phyloP scores from a whole-genome alignment of 2,329 filamentous ascomycete genomes.

The Epichloe sp. region DNA sequence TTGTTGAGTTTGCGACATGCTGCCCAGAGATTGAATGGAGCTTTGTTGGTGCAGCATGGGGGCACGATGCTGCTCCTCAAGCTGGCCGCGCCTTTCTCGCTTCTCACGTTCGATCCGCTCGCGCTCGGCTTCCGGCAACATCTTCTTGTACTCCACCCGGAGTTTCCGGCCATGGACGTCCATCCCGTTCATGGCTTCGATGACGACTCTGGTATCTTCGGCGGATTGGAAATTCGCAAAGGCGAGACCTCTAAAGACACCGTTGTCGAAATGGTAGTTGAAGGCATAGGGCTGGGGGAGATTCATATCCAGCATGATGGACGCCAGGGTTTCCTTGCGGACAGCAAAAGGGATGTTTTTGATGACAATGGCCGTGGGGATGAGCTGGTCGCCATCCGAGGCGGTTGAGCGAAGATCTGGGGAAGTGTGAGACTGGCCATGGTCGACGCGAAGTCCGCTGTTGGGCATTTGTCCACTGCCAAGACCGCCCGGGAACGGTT shows the following conservation, averaged over 20 bases:
- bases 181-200: constrained; percentile 88
- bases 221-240: constrained; percentile 98
- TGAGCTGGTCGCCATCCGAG: constrained; percentile 68
- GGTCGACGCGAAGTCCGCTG: constrained; percentile 30
- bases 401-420: constrained; percentile 29
- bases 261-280: constrained; percentile 99
- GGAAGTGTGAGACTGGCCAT: constrained; percentile 25
- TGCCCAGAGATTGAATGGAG: constrained; percentile 69
- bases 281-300: constrained; percentile 97
- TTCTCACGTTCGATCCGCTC: constrained; percentile 96
- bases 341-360: constrained; percentile 99
- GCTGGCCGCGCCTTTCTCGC: constrained; percentile 84
- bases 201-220: constrained; percentile 85
- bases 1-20: constrained; percentile 49
- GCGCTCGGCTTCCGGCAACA: constrained; percentile 87
- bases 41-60: constrained; percentile 68
- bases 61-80: constrained; percentile 89
- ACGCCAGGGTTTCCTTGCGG: constrained; percentile 88
- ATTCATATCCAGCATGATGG: constrained; percentile 87
- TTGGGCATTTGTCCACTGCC: constrained; percentile 25
- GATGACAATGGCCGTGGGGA: constrained; percentile 96
- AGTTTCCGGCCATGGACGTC: constrained; percentile 91
- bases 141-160: constrained; percentile 98
- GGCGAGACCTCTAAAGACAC: constrained; percentile 86
- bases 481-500: constrained; percentile 22